Percentiles rank a stretch among this genome's conserved stretches.
phyloP scores from a whole-genome alignment of 306 rosid genomes.

The Quercus berberidifolia region DNA sequence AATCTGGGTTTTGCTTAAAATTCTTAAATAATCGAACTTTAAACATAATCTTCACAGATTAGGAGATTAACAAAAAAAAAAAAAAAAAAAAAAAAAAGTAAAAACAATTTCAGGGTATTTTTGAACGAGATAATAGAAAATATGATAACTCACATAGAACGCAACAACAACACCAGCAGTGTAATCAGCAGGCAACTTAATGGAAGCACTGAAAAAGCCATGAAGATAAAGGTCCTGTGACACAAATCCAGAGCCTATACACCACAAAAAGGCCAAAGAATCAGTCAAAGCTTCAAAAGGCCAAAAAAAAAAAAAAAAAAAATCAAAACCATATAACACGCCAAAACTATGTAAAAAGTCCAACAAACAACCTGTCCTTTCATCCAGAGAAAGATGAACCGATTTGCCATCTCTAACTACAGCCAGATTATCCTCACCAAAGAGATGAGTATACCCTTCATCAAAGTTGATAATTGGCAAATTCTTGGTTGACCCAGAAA shows the following conservation, averaged over 20 bases:
- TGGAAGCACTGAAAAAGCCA: conserved; percentile 88
- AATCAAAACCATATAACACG: neutral
- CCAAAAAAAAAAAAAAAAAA: neutral
- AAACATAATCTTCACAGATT: neutral
- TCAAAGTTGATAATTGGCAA: conserved; percentile 68
- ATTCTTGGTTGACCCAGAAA: conserved; percentile 40
- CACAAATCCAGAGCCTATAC: conserved; percentile 88
- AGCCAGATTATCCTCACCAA: conserved; percentile 71
- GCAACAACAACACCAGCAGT: conserved; percentile 98
- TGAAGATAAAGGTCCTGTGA: conserved; percentile 90
- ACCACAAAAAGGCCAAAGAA: neutral
- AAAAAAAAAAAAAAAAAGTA: neutral
- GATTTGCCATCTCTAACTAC: conserved; percentile 71
- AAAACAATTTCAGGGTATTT: neutral
- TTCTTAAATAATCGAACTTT: neutral
- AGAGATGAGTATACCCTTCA: conserved; percentile 76
- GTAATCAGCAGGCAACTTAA: conserved; percentile 89
- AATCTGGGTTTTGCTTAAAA: neutral
- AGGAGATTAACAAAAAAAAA: neutral
- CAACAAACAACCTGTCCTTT: conserved; percentile 59
- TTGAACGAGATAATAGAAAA: neutral
- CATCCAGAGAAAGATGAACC: conserved; percentile 78
- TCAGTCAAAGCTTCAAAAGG: neutral
- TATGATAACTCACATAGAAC: conserved; percentile 72
- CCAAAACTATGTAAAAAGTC: neutral